These are phyloP conservation scores for Serendipita sp. DNA, from an alignment of 768 basidiomycete genomes.

Conservation along the genomic window DNA sequence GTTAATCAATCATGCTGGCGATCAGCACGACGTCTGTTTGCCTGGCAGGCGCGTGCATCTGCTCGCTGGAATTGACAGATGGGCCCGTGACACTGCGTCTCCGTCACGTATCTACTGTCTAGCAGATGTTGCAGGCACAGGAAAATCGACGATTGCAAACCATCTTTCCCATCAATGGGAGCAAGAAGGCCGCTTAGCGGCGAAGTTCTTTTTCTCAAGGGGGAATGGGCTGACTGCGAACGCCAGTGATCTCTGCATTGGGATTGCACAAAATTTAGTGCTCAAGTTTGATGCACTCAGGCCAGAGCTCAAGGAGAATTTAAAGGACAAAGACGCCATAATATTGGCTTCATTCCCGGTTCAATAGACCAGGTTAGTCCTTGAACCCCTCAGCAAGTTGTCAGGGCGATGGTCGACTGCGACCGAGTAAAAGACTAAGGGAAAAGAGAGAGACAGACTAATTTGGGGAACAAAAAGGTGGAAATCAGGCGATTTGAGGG, in stretches of 20 bases:
- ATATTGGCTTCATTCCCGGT: background rate
- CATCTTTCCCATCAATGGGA: background rate
- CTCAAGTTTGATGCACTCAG: background rate
- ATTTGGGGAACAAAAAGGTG: too few relatives aligned
- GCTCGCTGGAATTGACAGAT: background rate
- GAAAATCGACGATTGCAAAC: background rate
- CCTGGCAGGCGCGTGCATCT: background rate
- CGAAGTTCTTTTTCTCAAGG: background rate
- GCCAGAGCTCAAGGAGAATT: background rate
- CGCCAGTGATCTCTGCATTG: background rate
- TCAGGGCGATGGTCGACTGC: background rate
- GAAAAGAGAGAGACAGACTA: too few relatives aligned
- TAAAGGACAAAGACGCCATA: background rate
- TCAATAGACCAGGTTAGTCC: background rate
- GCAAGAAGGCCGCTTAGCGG: background rate
- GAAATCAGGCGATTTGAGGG: too few relatives aligned
- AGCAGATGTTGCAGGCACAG: background rate
- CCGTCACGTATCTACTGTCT: background rate
- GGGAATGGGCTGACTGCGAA: background rate
- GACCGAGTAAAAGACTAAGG: too few relatives aligned
- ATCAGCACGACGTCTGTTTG: background rate
- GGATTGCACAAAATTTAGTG: background rate
- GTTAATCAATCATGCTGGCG: background rate
- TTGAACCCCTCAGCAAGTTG: background rate
- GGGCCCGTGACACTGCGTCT: background rate